Conservation (phyloP, 768 basidiomycete genomes). For the Pleurotus djamor region DNA sequence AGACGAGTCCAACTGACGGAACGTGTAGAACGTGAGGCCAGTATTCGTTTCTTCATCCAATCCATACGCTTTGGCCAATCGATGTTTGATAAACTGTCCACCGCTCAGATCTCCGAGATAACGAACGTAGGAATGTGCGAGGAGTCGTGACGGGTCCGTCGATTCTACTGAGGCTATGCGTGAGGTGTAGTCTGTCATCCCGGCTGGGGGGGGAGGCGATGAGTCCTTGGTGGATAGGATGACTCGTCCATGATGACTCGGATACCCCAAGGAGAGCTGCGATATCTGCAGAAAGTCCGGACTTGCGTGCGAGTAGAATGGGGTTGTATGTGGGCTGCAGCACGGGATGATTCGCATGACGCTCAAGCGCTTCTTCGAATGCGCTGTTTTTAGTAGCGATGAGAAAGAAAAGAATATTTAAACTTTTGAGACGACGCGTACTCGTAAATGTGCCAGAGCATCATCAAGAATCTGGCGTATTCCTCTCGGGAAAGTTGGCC, state of each 20-base stretch:
- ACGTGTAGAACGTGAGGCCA: slow-evolving; percentile 68
- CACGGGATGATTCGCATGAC: slow-evolving; percentile 58
- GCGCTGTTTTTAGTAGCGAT: slow-evolving; percentile 30
- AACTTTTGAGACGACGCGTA: slow-evolving; percentile 27
- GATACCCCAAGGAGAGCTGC: slow-evolving; percentile 52
- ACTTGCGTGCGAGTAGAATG: slow-evolving; percentile 58
- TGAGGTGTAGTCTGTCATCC: slow-evolving; percentile 48
- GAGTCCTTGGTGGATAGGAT: slow-evolving; percentile 51
- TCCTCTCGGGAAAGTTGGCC: slow-evolving; percentile 61
- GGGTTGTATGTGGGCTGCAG: slow-evolving; percentile 75
- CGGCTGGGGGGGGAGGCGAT: slow-evolving; percentile 41
- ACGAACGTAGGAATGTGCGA: slow-evolving; percentile 81
- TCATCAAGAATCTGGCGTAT: slow-evolving; percentile 70
- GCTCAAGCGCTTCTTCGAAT: slow-evolving; percentile 55
- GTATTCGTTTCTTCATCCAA: slow-evolving; percentile 46
- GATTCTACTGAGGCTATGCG: slow-evolving; percentile 51
- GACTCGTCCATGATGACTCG: slow-evolving; percentile 50
- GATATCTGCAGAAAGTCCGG: slow-evolving; percentile 65
- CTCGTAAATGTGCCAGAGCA: slow-evolving; percentile 81
- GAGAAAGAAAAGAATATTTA: background rate
- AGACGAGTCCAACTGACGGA: slow-evolving; percentile 50
- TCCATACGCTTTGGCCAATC: slow-evolving; percentile 64
- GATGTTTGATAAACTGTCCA: slow-evolving; percentile 66
- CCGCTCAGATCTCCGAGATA: slow-evolving; percentile 83
- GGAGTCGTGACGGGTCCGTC: slow-evolving; percentile 47